Percentiles rank a stretch among this genome's conserved stretches.
These are phyloP conservation scores for Fusarium gaditjirri DNA, from an alignment of 2,329 filamentous ascomycete genomes.

Conservation along the genomic window DNA sequence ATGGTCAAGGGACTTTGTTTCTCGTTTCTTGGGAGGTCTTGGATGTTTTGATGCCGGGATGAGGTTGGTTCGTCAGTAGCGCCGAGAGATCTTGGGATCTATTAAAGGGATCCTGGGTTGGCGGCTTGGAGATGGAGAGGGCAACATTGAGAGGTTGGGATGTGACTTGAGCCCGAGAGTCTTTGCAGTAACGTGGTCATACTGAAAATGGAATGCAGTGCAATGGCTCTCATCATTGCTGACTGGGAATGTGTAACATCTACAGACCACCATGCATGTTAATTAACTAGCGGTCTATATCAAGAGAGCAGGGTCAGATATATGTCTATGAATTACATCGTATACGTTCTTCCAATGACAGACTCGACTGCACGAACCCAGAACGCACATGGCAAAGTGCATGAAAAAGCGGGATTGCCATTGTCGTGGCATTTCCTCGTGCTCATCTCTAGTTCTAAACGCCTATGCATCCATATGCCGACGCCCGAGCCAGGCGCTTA, in stretches of 20 bases:
- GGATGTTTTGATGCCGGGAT: conserved; percentile 13
- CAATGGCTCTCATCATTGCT: background rate
- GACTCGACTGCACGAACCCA: background rate
- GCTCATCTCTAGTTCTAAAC: conserved; percentile 21
- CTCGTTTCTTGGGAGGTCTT: conserved; percentile 23
- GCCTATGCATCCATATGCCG: conserved; percentile 33
- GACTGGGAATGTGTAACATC: background rate
- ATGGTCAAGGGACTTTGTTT: conserved; percentile 24
- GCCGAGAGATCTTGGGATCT: conserved; percentile 33
- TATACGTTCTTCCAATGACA: background rate
- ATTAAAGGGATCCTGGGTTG: conserved; percentile 4
- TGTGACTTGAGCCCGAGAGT: background rate
- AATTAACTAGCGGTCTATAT: background rate
- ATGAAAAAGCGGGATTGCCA: background rate
- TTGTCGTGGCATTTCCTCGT: conserved; percentile 16
- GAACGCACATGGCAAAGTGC: conserved; percentile 23
- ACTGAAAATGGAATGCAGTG: background rate
- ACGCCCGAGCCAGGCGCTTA: conserved; percentile 38
- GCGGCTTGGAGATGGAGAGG: conserved; percentile 1
- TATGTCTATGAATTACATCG: background rate
- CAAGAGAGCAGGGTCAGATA: background rate
- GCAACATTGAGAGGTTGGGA: conserved; percentile 1
- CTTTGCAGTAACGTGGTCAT: background rate
- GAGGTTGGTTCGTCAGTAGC: conserved; percentile 27
- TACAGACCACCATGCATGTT: background rate